Conservation (phyloP, 495 filamentous ascomycete species). For the Pyronema omphalodes region DNA sequence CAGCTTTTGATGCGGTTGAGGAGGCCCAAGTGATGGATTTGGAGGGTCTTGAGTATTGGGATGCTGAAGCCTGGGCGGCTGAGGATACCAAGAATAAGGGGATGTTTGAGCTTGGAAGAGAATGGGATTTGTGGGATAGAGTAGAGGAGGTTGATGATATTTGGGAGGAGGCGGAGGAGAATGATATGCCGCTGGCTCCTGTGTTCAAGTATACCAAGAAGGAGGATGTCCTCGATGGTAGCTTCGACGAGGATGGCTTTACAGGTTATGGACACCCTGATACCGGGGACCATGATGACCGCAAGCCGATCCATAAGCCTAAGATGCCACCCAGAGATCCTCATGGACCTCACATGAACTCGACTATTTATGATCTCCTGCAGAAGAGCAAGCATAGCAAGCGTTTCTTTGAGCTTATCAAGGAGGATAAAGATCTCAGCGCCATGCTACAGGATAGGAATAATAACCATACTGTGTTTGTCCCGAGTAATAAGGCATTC, state of each 20-base stretch:
- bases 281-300: conserved; percentile 24
- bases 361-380: conserved; percentile 64
- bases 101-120: no score
- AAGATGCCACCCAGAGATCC: conserved; percentile 8
- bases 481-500: conserved; percentile 57
- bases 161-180: not conserved
- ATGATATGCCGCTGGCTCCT: not conserved
- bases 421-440: conserved; percentile 50
- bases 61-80: not conserved
- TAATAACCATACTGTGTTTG: conserved; percentile 61
- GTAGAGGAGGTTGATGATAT: conserved; percentile 1
- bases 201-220: not conserved
- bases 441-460: conserved; percentile 46
- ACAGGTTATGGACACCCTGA: conserved; percentile 26
- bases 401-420: conserved; percentile 53
- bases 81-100: no score
- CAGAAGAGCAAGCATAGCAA: conserved; percentile 51
- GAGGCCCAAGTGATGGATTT: no score
- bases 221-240: not conserved
- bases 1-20: no score
- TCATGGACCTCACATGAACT: conserved; percentile 31
- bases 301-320: conserved; percentile 24
- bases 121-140: not conserved
- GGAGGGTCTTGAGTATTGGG: not conserved
- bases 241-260: conserved; percentile 16